Conservation (phyloP, 202 grass and related monocot species). For the Hordeum pubiflorum region DNA sequence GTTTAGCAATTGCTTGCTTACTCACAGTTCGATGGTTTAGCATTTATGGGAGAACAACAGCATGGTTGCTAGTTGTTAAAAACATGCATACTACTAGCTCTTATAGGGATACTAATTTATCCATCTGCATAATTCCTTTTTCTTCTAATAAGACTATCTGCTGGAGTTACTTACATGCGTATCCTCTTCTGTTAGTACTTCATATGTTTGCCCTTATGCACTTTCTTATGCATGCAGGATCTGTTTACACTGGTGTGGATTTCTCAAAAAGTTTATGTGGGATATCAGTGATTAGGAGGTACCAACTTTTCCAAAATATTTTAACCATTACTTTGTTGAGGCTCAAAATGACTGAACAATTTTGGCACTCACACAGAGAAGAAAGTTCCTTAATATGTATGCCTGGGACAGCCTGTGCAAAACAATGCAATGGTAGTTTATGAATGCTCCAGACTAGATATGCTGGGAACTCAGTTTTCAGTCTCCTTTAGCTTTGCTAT, state of each 20-base stretch:
- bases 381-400: neutral
- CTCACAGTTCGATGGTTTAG: constrained; percentile 1
- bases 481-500: constrained; percentile 1
- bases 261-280: constrained; percentile 99
- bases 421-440: neutral
- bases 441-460: neutral
- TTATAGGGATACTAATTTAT: neutral
- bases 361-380: neutral
- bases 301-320: constrained; percentile 7
- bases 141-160: neutral
- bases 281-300: constrained; percentile 94
- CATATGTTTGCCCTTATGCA: neutral
- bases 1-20: neutral
- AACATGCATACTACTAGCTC: neutral
- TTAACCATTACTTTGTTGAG: neutral
- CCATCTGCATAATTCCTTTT: neutral
- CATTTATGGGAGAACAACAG: neutral
- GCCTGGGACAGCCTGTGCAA: constrained; percentile 5
- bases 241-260: constrained; percentile 63
- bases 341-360: neutral
- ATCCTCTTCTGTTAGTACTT: neutral
- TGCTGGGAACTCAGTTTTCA: neutral
- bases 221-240: constrained; percentile 15
- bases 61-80: neutral
- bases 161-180: neutral